Evolutionary conservation across 2,329 filamentous ascomycete species (phyloP), one percentile per base, ranked within the genome.

Genomic region (Pseudonectria buxi): DNA sequence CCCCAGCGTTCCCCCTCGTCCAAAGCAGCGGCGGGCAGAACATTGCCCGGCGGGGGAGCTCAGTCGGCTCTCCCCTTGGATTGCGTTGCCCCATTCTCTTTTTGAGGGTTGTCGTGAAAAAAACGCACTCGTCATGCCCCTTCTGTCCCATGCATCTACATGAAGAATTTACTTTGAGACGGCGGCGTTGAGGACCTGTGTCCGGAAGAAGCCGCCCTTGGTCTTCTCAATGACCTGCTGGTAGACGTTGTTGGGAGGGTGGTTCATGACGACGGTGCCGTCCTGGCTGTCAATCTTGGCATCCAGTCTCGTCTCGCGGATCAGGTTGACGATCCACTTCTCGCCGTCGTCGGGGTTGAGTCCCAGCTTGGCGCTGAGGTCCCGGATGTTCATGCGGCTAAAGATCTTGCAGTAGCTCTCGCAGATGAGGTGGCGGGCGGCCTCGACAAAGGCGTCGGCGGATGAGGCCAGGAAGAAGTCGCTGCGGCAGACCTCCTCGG

Each of bases 361-460:
- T 48, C 90, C 92, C 41, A 98, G 80, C 61, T 92, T 86, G 46
- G 81, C 83, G 47, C 88, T 95, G 40, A 98, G 78, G 55, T 96
- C 92, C 76, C 89, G 88, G 63, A 98, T 96, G 63, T 96, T 90
- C 61, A 98, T 98, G 54, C 90, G 78, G 61, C 94, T 88, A 66
- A 96, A 94, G 62, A 98, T 98, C 78, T 96, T 96, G 86, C 92
- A 98, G 76, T 98, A 98, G 63, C 81, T 88, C 73, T 98, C 92
- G 36, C 90, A 96, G 63, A 98, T 96, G 42, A 98, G 74, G 72
- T 98, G 92, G 57, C 92, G 78, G 26, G 92, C 92, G 32, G 87
- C 83, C 58, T 96, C 90, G 46, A 98, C 86, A 59, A 98, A 98
- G 28, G 80, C 73, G 54, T 96, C 90, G 24, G 86, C 81, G 4